Conservation (phyloP, 768 basidiomycete genomes). For the Arthromyces matolae region DNA sequence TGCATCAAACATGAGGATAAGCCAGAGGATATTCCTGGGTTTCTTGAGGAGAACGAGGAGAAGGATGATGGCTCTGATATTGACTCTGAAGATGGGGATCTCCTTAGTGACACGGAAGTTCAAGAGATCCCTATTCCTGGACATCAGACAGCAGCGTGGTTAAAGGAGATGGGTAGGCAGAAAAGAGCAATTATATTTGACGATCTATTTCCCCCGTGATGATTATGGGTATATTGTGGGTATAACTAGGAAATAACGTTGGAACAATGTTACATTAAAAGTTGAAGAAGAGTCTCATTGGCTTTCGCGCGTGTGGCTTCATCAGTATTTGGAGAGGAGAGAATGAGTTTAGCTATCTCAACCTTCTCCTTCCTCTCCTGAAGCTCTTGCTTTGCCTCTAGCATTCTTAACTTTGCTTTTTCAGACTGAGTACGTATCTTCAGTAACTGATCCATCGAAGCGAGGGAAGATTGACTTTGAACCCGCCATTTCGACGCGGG, state of each 20-base stretch:
- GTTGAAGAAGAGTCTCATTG: background rate
- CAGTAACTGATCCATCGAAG: background rate
- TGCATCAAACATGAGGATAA: slow-evolving; percentile 17
- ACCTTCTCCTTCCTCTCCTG: background rate
- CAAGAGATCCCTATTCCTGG: background rate
- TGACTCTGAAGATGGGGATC: background rate
- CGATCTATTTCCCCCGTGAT: background rate
- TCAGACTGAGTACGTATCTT: background rate
- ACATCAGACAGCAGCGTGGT: background rate
- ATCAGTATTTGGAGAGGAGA: background rate
- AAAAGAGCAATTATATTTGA: background rate
- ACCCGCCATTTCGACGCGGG: background rate
- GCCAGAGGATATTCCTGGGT: slow-evolving; percentile 10
- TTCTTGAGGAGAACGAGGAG: slow-evolving; percentile 3
- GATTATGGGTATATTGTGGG: too few species aligned
- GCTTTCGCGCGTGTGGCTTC: background rate
- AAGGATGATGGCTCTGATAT: background rate
- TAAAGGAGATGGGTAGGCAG: background rate
- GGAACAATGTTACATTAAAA: too few species aligned
- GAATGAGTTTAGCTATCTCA: background rate
- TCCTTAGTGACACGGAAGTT: background rate
- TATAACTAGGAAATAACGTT: too few species aligned
- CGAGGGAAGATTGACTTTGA: background rate
- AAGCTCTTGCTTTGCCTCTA: background rate
- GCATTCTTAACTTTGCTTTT: background rate